These are phyloP conservation scores for Rhododendron molle DNA, from an alignment of 148 eudicot species.

Conservation along the genomic window DNA sequence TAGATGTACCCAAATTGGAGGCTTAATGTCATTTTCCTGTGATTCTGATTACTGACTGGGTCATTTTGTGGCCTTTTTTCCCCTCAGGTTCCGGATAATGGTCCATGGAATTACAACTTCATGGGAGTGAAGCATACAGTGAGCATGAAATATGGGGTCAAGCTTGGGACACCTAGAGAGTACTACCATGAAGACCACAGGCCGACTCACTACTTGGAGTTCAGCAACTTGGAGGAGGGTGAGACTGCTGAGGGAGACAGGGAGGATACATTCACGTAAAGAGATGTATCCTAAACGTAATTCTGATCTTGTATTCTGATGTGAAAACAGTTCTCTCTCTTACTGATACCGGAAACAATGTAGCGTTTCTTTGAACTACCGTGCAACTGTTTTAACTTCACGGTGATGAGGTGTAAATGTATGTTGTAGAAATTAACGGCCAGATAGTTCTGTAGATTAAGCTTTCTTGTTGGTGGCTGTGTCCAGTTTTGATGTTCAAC, in stretches of 20 bases:
- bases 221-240: constrained; percentile 85
- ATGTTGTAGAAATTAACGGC: not conserved
- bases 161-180: constrained; percentile 85
- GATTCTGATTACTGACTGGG: not conserved
- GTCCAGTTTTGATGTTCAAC: not conserved
- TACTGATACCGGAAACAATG: not conserved
- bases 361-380: not conserved
- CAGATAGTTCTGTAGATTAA: not conserved
- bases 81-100: constrained; percentile 71
- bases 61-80: not conserved
- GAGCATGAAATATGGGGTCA: constrained; percentile 86
- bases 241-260: constrained; percentile 80
- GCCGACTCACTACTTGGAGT: constrained; percentile 90
- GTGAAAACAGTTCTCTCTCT: not conserved
- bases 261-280: constrained; percentile 70
- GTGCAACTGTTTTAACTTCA: not conserved
- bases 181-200: constrained; percentile 92
- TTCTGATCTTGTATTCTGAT: not conserved
- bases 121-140: constrained; percentile 92
- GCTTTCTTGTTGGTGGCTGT: not conserved
- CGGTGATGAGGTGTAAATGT: not conserved
- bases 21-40: not conserved
- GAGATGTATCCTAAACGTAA: not conserved
- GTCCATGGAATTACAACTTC: constrained; percentile 98
- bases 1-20: not conserved